Evolutionary conservation across 148 eudicot species (phyloP), one percentile per base, ranked within the genome.

Genomic region (Camellia japonica): DNA sequence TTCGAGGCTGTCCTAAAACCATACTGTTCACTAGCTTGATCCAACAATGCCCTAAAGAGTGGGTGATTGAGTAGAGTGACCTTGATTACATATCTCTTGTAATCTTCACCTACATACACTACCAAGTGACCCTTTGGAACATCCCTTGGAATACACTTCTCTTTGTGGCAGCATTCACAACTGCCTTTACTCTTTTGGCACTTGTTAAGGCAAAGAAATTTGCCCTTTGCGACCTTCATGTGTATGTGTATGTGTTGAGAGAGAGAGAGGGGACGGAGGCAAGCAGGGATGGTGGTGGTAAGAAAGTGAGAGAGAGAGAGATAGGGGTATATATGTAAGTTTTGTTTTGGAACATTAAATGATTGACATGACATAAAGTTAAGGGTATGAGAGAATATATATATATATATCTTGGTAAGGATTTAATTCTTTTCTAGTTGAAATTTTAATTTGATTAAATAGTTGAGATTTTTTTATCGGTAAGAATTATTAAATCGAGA

Each of bases 51-150:
- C 77, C 79, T 82, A 52, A 95, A 95, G 74, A 93, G 85, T 5
- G 97, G 94, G 77, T 93, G 89, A 51, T 90, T 89, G 19, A 95
- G 91, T 76, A 95, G 55, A 55, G 81, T 78, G 60, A 93, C 88
- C 19, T 88, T 93, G 85, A 95, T 89, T 41, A 93, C 96, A 76
- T 82, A 89, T 81, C 99, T 93, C 84, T 80, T 88, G 47, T 84
- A 88, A 69, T 86, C 80, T 79, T 91, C 81, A 0, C 99, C 99
- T 8, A 95, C 91, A 67, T 95, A 95, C 4, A 95, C 93, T 42
- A 88, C 99, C 90, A 90, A 69, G 75, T 95, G 99, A 64, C 99
- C 99, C 86, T 87, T 93, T 0, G 99, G 99, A 54, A 95, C 99
- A 76, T 93, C 97, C 76, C 86, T 88, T 0, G 98, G 98, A 44